These are phyloP conservation scores for Toxicodendron radicans DNA, from an alignment of 345 rosid species.

Conservation along the genomic window DNA sequence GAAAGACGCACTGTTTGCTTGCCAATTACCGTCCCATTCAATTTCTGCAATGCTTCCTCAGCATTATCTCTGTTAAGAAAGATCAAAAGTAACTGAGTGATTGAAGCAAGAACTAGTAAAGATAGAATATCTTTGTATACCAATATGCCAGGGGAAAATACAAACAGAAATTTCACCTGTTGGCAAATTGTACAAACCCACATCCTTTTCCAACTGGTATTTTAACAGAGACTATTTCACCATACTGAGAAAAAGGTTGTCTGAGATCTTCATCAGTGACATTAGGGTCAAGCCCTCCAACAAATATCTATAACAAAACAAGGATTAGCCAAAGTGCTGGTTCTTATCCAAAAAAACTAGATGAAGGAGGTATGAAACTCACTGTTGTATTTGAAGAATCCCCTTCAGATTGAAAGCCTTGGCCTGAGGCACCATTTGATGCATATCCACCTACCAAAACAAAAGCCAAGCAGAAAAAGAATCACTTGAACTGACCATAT, in stretches of 20 bases:
- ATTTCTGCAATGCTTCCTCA: constrained; percentile 86
- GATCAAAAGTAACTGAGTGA: background rate
- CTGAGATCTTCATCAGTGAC: constrained; percentile 85
- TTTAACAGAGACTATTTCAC: constrained; percentile 88
- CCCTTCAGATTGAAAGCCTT: constrained; percentile 56
- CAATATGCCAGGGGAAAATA: constrained; percentile 6
- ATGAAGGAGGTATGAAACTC: constrained; percentile 32
- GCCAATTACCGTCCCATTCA: constrained; percentile 63
- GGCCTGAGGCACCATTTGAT: constrained; percentile 57
- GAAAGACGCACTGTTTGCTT: constrained; percentile 77
- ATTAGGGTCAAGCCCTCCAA: constrained; percentile 90
- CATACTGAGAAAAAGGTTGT: constrained; percentile 75
- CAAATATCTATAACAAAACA: constrained; percentile 72
- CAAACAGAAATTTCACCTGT: constrained; percentile 48
- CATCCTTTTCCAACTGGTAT: constrained; percentile 92
- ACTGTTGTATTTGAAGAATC: constrained; percentile 87
- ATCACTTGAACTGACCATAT: background rate
- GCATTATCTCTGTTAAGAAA: constrained; percentile 58
- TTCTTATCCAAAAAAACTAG: constrained; percentile 23
- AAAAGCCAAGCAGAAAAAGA: background rate
- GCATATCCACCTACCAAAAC: constrained; percentile 56
- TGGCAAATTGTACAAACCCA: constrained; percentile 89
- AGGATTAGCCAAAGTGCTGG: constrained; percentile 22
- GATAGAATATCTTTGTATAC: background rate
- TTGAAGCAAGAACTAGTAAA: constrained; percentile 11